Conservation (phyloP, 2,329 filamentous ascomycete species). For the Aspergillus ochraceoroseus region DNA sequence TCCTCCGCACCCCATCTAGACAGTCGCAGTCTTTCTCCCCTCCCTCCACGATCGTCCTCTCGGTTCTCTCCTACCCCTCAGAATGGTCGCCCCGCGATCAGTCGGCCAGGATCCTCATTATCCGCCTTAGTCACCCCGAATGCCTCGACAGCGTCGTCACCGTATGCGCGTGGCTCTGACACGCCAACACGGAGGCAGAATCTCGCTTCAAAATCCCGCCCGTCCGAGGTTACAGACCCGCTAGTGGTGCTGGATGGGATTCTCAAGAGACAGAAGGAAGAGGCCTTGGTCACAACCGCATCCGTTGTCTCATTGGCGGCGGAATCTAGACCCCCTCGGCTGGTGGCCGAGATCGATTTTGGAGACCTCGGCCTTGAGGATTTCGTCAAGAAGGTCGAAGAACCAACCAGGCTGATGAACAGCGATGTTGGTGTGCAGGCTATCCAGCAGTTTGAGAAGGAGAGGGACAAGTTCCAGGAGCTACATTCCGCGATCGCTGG, state of each 20-base stretch:
- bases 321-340: constrained; percentile 35
- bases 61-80: constrained; percentile 65
- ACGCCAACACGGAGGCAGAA: constrained; percentile 62
- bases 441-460: constrained; percentile 70
- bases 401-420: constrained; percentile 25
- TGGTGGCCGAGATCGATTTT: constrained; percentile 71
- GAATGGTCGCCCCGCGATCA: constrained; percentile 62
- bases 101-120: constrained; percentile 69
- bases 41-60: constrained; percentile 61
- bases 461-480: constrained; percentile 81
- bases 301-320: constrained; percentile 3
- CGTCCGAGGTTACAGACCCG: constrained; percentile 60
- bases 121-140: constrained; percentile 67
- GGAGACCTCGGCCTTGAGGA: constrained; percentile 69
- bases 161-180: constrained; percentile 59
- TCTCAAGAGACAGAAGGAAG: constrained; percentile 42
- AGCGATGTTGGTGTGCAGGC: constrained; percentile 53
- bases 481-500: constrained; percentile 81
- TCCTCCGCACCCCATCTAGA: constrained; percentile 59
- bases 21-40: constrained; percentile 65
- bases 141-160: constrained; percentile 71
- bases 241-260: constrained; percentile 63
- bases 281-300: constrained; percentile 17
- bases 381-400: constrained; percentile 49
- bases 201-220: constrained; percentile 46